A percentile compares a stretch with the other conserved stretches of the same genome.
Evolutionary conservation across 495 filamentous ascomycete genomes (phyloP).

Genomic region (Xylaria grammica): DNA sequence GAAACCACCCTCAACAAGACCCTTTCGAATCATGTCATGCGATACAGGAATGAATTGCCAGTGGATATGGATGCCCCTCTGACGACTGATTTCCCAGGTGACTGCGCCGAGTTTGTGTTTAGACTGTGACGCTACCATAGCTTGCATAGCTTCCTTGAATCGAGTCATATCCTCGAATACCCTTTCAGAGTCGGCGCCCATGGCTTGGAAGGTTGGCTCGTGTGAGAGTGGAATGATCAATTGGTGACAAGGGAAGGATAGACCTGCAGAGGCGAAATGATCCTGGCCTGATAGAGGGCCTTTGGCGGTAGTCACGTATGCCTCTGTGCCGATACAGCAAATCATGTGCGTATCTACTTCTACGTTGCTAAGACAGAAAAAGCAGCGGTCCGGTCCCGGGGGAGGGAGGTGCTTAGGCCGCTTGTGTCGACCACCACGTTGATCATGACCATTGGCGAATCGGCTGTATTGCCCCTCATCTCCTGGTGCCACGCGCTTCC

Average conservation of each 20-base stretch:
- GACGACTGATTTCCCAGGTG: slow-evolving; percentile 87
- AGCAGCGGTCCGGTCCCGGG: slow-evolving; percentile 79
- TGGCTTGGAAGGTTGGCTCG: slow-evolving; percentile 51
- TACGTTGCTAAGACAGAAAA: slow-evolving; percentile 91
- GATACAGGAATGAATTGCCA: slow-evolving; percentile 94
- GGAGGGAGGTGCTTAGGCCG: slow-evolving; percentile 59
- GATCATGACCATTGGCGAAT: slow-evolving; percentile 67
- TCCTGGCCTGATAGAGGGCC: slow-evolving; percentile 75
- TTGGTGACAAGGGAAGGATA: slow-evolving; percentile 83
- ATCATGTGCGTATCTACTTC: slow-evolving; percentile 85
- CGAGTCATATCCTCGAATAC: slow-evolving; percentile 79
- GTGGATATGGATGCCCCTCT: slow-evolving; percentile 79
- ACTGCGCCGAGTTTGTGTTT: slow-evolving; percentile 72
- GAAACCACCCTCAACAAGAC: slow-evolving; percentile 82
- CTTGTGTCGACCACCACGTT: slow-evolving; percentile 61
- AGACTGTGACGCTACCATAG: slow-evolving; percentile 64
- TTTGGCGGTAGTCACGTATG: slow-evolving; percentile 90
- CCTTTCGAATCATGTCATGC: slow-evolving; percentile 62
- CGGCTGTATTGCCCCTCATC: slow-evolving; percentile 62
- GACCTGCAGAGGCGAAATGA: slow-evolving; percentile 62
- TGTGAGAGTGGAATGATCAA: slow-evolving; percentile 90
- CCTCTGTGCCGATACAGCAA: slow-evolving; percentile 79
- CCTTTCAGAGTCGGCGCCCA: slow-evolving; percentile 66
- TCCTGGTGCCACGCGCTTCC: slow-evolving; percentile 66
- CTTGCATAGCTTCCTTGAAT: slow-evolving; percentile 73